Evolutionary conservation across 495 filamentous ascomycete species (phyloP).

Genomic region (Penicillium angulare): DNA sequence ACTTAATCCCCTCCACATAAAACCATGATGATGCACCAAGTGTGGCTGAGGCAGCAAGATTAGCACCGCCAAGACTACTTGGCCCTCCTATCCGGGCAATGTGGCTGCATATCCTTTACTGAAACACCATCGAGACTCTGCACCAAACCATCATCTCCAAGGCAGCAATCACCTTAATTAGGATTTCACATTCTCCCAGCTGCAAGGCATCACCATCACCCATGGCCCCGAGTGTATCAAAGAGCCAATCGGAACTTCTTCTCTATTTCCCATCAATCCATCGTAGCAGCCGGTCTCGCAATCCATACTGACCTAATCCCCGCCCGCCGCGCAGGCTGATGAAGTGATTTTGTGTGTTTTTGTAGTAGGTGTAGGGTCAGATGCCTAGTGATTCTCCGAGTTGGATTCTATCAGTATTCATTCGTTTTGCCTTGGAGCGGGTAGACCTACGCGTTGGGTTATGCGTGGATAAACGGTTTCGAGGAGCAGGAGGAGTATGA

Average conservation of each 20-base stretch:
- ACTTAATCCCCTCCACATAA: background rate
- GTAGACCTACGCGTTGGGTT: constrained; percentile 39
- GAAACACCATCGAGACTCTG: background rate
- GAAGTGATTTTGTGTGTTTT: constrained; percentile 66
- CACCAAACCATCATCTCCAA: background rate
- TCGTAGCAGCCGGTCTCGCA: constrained; percentile 48
- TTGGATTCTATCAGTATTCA: constrained; percentile 20
- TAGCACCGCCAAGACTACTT: constrained; percentile 6
- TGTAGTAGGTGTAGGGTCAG: constrained; percentile 60
- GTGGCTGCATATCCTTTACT: background rate
- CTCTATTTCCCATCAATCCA: constrained; percentile 44
- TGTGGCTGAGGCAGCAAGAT: constrained; percentile 10
- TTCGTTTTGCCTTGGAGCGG: constrained; percentile 26
- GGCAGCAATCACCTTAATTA: background rate
- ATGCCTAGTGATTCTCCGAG: constrained; percentile 56
- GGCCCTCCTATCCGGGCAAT: background rate
- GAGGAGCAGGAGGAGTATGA: constrained; percentile 60
- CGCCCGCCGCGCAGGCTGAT: constrained; percentile 62
- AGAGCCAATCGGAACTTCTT: constrained; percentile 54
- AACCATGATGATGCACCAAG: background rate
- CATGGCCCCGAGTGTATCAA: constrained; percentile 68
- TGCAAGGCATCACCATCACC: constrained; percentile 69
- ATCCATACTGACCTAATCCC: constrained; percentile 72
- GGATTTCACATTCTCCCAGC: constrained; percentile 9
- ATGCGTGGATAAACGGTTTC: constrained; percentile 47